A percentile compares a stretch with the other conserved stretches of the same genome.
phyloP scores from a whole-genome alignment of 805 yeast species.

The Candida stauntonica region DNA sequence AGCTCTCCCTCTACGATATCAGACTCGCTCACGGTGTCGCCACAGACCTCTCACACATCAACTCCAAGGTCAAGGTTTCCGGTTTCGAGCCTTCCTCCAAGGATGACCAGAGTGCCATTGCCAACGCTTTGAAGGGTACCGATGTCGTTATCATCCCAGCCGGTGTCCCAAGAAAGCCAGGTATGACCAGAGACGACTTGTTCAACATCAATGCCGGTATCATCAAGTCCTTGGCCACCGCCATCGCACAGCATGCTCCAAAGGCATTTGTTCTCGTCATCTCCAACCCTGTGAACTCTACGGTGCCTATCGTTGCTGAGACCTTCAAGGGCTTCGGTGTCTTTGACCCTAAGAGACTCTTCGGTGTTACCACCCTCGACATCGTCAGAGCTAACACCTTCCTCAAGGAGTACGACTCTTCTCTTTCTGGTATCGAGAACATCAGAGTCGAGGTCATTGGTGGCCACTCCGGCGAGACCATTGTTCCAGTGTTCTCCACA shows the following conservation, averaged over 20 bases:
- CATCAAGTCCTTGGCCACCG: slow-evolving; percentile 66
- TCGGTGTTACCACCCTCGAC: slow-evolving; percentile 90
- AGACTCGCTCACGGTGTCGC: slow-evolving; percentile 84
- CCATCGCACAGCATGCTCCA: slow-evolving; percentile 68
- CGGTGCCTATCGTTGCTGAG: slow-evolving; percentile 86
- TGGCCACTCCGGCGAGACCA: slow-evolving; percentile 94
- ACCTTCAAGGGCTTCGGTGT: slow-evolving; percentile 63
- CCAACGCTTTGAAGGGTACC: slow-evolving; percentile 34
- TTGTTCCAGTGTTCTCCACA: slow-evolving; percentile 63
- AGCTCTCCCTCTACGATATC: slow-evolving; percentile 78
- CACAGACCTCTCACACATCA: slow-evolving; percentile 81
- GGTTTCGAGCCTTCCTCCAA: slow-evolving; percentile 48
- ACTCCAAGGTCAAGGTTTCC: slow-evolving; percentile 57
- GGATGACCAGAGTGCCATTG: slow-evolving; percentile 45
- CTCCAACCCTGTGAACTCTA: slow-evolving; percentile 92
- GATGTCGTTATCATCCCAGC: slow-evolving; percentile 63
- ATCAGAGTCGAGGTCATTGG: slow-evolving; percentile 56
- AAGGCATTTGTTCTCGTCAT: slow-evolving; percentile 75
- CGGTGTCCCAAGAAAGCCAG: slow-evolving; percentile 91
- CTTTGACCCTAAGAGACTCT: slow-evolving; percentile 65
- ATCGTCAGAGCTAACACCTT: slow-evolving; percentile 78
- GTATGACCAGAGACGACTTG: slow-evolving; percentile 89
- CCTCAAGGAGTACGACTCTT: slow-evolving; percentile 43
- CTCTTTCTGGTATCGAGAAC: slow-evolving; percentile 40
- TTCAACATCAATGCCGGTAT: slow-evolving; percentile 82